Evolutionary conservation across 2,329 filamentous ascomycete genomes (phyloP).

Genomic region (Ophiocordyceps camponoti-saundersi): DNA sequence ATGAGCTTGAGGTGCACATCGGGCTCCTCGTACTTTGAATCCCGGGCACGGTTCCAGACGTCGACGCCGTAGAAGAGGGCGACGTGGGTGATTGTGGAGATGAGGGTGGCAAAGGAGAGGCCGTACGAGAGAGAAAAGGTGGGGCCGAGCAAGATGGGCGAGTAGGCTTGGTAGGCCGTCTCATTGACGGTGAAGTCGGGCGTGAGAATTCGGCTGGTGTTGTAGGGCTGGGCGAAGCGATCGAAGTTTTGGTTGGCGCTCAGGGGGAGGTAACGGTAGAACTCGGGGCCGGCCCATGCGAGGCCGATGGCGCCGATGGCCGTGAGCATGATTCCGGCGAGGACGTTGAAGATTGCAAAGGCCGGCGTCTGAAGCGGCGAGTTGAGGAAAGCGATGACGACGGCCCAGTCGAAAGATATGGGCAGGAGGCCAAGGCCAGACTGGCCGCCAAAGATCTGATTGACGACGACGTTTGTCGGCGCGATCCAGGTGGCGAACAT

Average conservation of each 20-base stretch:
- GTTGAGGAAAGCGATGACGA: conserved; percentile 36
- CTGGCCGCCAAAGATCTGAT: conserved; percentile 47
- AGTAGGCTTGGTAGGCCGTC: conserved; percentile 39
- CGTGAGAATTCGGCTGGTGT: conserved; percentile 37
- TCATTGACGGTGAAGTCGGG: conserved; percentile 33
- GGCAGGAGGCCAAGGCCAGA: conserved; percentile 45
- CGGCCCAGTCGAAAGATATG: conserved; percentile 50
- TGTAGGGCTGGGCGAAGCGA: conserved; percentile 38
- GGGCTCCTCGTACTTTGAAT: conserved; percentile 20
- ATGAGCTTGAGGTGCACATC: conserved; percentile 39
- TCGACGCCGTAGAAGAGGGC: conserved; percentile 34
- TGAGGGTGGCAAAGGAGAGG: conserved; percentile 37
- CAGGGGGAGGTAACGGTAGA: conserved; percentile 37
- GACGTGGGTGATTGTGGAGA: conserved; percentile 34
- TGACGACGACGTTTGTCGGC: conserved; percentile 42
- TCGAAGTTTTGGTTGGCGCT: conserved; percentile 38
- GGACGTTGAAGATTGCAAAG: conserved; percentile 41
- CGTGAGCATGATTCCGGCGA: conserved; percentile 34
- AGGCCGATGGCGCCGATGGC: conserved; percentile 32
- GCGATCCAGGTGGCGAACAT: conserved; percentile 45
- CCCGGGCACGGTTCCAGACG: conserved; percentile 18
- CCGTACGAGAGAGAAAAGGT: conserved; percentile 39
- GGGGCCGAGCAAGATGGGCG: conserved; percentile 33
- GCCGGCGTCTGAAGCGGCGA: conserved; percentile 43
- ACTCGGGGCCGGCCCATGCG: conserved; percentile 32